Evolutionary conservation across 805 yeast genomes (phyloP).

Genomic region (Metschnikowia kofuensis): DNA sequence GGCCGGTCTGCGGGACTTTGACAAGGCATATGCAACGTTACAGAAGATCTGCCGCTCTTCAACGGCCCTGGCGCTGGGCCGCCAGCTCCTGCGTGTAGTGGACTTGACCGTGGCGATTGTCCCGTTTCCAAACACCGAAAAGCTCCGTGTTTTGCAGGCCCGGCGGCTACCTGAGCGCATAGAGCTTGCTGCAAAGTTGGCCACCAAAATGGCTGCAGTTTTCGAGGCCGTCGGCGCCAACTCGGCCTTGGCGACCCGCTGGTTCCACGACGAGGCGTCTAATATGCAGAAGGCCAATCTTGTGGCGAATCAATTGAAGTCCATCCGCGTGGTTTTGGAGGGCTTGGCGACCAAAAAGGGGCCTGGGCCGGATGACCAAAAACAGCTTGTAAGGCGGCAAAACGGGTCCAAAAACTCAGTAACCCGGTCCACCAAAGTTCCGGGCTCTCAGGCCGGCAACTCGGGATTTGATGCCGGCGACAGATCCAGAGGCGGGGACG

Average conservation of each 20-base stretch:
- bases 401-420: not conserved
- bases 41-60: constrained; percentile 26
- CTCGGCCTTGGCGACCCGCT: constrained; percentile 37
- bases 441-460: not conserved
- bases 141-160: constrained; percentile 36
- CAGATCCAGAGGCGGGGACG: not conserved
- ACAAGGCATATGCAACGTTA: constrained; percentile 41
- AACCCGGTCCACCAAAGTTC: not conserved
- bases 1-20: constrained; percentile 45
- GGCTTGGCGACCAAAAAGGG: constrained; percentile 34
- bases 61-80: constrained; percentile 11
- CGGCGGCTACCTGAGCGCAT: constrained; percentile 31
- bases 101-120: constrained; percentile 51
- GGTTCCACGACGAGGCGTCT: constrained; percentile 49
- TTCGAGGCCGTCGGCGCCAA: constrained; percentile 35
- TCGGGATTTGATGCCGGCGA: too few relatives aligned
- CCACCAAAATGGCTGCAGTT: constrained; percentile 34
- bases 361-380: constrained; percentile 3
- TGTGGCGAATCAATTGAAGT: constrained; percentile 53
- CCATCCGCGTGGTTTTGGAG: constrained; percentile 49
- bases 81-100: constrained; percentile 28
- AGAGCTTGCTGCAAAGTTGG: constrained; percentile 29
- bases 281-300: constrained; percentile 51
- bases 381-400: constrained; percentile 11
- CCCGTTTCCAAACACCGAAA: constrained; percentile 47